phyloP scores from a whole-genome alignment of 352 stramenopile genomes.

The Saprolegnia diclina region DNA sequence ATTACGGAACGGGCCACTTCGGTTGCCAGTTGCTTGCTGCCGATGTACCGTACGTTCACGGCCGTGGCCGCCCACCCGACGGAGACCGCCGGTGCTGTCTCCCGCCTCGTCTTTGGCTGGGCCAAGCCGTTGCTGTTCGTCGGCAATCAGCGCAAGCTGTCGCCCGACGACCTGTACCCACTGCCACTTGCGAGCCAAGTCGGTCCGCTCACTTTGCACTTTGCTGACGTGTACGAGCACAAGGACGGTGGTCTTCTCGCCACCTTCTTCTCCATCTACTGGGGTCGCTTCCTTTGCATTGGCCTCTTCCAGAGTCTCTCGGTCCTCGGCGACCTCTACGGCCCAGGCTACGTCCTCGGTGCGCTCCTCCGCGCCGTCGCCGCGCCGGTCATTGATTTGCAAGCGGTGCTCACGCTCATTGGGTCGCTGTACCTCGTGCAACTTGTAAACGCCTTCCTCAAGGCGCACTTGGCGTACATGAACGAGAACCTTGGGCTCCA shows the following conservation, averaged over 20 bases:
- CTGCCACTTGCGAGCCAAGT: constrained; percentile 31
- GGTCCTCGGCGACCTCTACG: constrained; percentile 30
- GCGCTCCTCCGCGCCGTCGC: constrained; percentile 39
- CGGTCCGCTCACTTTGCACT: constrained; percentile 27
- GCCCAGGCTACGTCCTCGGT: constrained; percentile 36
- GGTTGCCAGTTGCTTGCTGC: not conserved
- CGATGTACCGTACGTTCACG: constrained; percentile 3
- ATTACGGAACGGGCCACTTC: not conserved
- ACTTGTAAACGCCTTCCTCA: constrained; percentile 35
- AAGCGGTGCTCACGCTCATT: constrained; percentile 31
- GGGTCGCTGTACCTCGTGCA: constrained; percentile 36
- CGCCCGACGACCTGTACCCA: constrained; percentile 37
- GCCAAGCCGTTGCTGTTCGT: constrained; percentile 36
- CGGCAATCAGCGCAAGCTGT: constrained; percentile 43
- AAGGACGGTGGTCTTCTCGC: constrained; percentile 25
- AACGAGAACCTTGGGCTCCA: constrained; percentile 33
- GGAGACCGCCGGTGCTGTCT: constrained; percentile 19
- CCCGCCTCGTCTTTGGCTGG: constrained; percentile 43
- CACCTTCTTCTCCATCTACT: constrained; percentile 32
- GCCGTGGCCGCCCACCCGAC: not conserved
- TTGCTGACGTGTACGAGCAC: constrained; percentile 29
- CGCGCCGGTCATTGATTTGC: constrained; percentile 29
- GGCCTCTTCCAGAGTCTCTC: constrained; percentile 29
- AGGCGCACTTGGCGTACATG: constrained; percentile 30
- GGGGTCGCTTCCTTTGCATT: constrained; percentile 23